Evolutionary conservation across 331 rosid species (phyloP).

Genomic region (Prunus yedoensis): DNA sequence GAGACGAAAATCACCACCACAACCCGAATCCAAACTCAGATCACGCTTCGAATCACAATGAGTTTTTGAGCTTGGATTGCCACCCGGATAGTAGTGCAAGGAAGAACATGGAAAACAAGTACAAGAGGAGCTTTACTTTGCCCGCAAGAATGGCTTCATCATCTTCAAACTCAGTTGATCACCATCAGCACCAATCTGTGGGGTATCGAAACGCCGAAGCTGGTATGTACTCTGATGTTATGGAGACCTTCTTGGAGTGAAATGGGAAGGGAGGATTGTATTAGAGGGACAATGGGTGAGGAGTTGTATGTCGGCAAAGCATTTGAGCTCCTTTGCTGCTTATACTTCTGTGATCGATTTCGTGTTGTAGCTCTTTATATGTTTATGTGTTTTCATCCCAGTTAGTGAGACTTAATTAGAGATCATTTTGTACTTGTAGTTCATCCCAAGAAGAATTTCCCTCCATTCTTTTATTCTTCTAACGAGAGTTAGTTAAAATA

Average conservation of each 20-base stretch:
- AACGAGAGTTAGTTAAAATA: too few species aligned
- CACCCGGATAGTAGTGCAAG: slow-evolving; percentile 52
- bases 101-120: slow-evolving; percentile 63
- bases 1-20: slow-evolving; percentile 44
- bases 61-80: slow-evolving; percentile 90
- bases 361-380: slow-evolving; percentile 29
- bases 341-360: slow-evolving; percentile 37
- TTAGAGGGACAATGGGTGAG: slow-evolving; percentile 24
- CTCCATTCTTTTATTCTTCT: neutral
- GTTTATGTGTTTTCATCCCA: slow-evolving; percentile 26
- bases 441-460: slow-evolving; percentile 23
- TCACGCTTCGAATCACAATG: slow-evolving; percentile 43
- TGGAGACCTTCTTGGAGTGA: slow-evolving; percentile 93
- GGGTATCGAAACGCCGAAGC: slow-evolving; percentile 76
- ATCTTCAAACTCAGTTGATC: slow-evolving; percentile 82
- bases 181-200: slow-evolving; percentile 57
- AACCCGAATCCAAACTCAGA: slow-evolving; percentile 43
- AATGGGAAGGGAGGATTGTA: slow-evolving; percentile 3
- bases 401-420: slow-evolving; percentile 39
- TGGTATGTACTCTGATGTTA: slow-evolving; percentile 86
- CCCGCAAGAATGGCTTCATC: slow-evolving; percentile 85
- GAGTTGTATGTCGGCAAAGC: slow-evolving; percentile 62
- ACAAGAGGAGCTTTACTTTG: slow-evolving; percentile 76
- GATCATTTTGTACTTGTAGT: slow-evolving; percentile 33
- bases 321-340: slow-evolving; percentile 37